Percentiles rank a stretch among this genome's conserved stretches.
phyloP scores from a whole-genome alignment of 2,329 filamentous ascomycete species.

The Keithomyces neogunnii region DNA sequence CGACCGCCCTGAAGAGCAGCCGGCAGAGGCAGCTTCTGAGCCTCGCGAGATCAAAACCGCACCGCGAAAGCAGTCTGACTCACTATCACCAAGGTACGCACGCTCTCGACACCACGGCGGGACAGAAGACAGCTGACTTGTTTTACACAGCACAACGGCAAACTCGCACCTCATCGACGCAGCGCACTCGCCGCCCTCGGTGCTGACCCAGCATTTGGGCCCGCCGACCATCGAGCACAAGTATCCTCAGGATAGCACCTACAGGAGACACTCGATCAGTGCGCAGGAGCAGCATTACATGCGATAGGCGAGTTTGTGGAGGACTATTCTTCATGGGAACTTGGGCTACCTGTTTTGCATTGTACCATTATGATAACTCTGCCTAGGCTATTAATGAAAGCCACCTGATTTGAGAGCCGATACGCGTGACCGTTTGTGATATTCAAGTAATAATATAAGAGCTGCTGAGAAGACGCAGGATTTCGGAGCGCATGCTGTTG shows the following conservation, averaged over 20 bases:
- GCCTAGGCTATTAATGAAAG: too few relatives aligned
- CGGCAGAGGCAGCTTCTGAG: background rate
- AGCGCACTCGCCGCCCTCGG: constrained; percentile 17
- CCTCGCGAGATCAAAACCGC: background rate
- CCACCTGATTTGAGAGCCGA: too few relatives aligned
- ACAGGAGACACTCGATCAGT: constrained; percentile 17
- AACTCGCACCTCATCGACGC: constrained; percentile 13
- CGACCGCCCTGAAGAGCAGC: background rate
- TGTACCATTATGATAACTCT: background rate
- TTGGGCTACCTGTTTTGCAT: background rate
- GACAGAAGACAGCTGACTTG: background rate
- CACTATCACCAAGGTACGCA: background rate
- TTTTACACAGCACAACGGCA: background rate
- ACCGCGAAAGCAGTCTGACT: constrained; percentile 1
- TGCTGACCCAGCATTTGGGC: constrained; percentile 15
- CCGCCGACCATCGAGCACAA: constrained; percentile 20
- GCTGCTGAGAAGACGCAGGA: too few relatives aligned
- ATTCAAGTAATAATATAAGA: too few relatives aligned
- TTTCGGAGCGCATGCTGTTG: too few relatives aligned
- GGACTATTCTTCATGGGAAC: too few relatives aligned
- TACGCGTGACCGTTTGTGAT: too few relatives aligned
- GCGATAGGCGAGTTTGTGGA: constrained; percentile 2
- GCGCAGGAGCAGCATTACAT: constrained; percentile 23
- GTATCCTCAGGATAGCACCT: constrained; percentile 21
- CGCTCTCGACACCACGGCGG: background rate